A percentile compares a stretch with the other conserved stretches of the same genome.
Conservation (phyloP, 148 eudicot genomes). For the Silene uniflora region DNA sequence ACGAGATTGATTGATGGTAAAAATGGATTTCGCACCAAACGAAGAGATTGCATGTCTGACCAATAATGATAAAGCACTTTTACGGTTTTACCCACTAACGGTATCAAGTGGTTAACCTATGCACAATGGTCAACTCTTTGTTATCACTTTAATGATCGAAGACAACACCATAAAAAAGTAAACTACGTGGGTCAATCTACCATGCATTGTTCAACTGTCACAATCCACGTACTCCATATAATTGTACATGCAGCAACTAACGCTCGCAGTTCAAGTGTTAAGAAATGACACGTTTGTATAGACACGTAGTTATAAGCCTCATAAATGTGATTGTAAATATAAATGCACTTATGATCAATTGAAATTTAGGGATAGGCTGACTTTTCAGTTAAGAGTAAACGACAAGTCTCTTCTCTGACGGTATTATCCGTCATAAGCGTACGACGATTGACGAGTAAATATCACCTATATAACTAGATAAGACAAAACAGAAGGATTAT, state of each 20-base stretch:
- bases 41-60: conserved; percentile 20
- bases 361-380: too few species aligned
- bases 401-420: too few species aligned
- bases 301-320: not conserved
- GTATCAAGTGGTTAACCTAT: conserved; percentile 23
- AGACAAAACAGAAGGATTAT: too few species aligned
- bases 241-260: conserved; percentile 11
- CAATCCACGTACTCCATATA: not conserved
- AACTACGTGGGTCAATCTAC: conserved; percentile 16
- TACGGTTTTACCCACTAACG: conserved; percentile 13
- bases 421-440: too few species aligned
- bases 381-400: too few species aligned
- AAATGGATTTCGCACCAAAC: conserved; percentile 22
- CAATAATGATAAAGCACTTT: conserved; percentile 25
- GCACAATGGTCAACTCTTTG: conserved; percentile 31
- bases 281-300: not conserved
- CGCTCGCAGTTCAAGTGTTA: conserved; percentile 6
- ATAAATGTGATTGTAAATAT: not conserved
- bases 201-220: conserved; percentile 26
- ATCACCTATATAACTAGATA: too few species aligned
- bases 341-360: not conserved
- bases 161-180: not conserved
- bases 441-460: too few species aligned
- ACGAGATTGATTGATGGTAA: not conserved
- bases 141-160: conserved; percentile 22